Conservation (phyloP, 176 grass and related monocot genomes). For the Rhynchospora pubera region DNA sequence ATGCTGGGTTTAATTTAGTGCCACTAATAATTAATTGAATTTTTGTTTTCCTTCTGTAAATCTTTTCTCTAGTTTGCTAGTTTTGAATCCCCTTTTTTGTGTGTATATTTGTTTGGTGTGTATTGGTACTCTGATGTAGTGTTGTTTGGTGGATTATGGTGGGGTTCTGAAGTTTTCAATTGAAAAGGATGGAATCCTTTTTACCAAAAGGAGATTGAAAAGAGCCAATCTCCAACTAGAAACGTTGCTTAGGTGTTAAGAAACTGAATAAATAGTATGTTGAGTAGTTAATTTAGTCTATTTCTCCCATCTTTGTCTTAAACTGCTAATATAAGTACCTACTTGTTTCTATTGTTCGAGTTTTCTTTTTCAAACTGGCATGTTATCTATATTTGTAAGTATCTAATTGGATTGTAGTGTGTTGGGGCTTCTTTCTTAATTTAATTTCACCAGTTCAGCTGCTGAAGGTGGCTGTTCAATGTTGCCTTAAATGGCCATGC, state of each 20-base stretch:
- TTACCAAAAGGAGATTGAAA: conserved; percentile 13
- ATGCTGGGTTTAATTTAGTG: conserved; percentile 17
- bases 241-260: conserved; percentile 3
- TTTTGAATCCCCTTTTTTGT: neutral
- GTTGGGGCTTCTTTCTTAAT: neutral
- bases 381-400: neutral
- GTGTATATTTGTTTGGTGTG: neutral
- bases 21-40: conserved; percentile 2
- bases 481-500: neutral
- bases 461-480: neutral
- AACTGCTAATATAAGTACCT: neutral
- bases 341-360: neutral
- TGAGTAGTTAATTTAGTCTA: neutral
- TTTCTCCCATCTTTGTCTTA: conserved; percentile 1
- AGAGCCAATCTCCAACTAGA: conserved; percentile 1
- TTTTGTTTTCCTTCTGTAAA: neutral
- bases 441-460: neutral
- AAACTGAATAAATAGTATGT: neutral
- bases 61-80: neutral
- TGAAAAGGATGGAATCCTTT: conserved; percentile 16
- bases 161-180: neutral
- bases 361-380: conserved; percentile 15
- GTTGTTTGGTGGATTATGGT: conserved; percentile 14
- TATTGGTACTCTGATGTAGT: neutral
- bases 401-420: neutral